Base-by-base conservation (phyloP, 2,329 filamentous ascomycete species). In the Penicillium sclerotiorum region DNA sequence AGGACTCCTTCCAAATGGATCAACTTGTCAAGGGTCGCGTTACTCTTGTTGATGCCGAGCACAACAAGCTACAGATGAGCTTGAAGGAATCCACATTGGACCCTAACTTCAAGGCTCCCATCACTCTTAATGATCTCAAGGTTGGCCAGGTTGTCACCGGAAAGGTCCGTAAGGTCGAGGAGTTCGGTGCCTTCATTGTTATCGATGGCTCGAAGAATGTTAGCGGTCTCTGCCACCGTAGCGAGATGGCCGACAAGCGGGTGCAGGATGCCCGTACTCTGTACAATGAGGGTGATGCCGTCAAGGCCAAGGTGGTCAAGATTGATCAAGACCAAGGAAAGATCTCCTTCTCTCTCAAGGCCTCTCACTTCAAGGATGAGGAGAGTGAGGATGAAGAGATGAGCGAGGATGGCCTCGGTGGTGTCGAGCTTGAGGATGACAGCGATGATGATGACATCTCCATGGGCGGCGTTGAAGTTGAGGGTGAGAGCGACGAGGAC, bases 181-280 rank as follows among this genome's bases (percentile, higher is more conserved):
- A 96, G 25, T 99, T 92, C 68, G 94, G 94, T 57, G 93, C 93
- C 5, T 99, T 99, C 69, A 88, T 99, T 60, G 83, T 95, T 36
- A 78, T 99, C 17, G 90, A 96, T 69, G 85, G 88, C 52, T 95
- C 92, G 4, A 80, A 83, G 47, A 95, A 95, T 60, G 84, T 99
- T 55, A 95, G 93, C 60, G 94, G 94, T 54, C 80, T 99, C 8
- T 97, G 93, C 69, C 94, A 99, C 70, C 84, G 89, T 55, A 93
- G 86, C 56, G 87, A 99, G 68, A 91, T 99, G 81, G 92, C 94
- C 0, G 90, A 96, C 58, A 86, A 87, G 61, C 76, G 81, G 5
- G 85, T 96, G 20, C 81, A 88, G 45, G 89, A 97, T 74, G 89
- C 92, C n/a, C 85, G 84, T 55, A 93, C 91, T 64, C 79, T 99